These are phyloP conservation scores for Pseudisothecium myosuroides DNA, from an alignment of 225 moss, liverwort and hornwort genomes.

Conservation along the genomic window DNA sequence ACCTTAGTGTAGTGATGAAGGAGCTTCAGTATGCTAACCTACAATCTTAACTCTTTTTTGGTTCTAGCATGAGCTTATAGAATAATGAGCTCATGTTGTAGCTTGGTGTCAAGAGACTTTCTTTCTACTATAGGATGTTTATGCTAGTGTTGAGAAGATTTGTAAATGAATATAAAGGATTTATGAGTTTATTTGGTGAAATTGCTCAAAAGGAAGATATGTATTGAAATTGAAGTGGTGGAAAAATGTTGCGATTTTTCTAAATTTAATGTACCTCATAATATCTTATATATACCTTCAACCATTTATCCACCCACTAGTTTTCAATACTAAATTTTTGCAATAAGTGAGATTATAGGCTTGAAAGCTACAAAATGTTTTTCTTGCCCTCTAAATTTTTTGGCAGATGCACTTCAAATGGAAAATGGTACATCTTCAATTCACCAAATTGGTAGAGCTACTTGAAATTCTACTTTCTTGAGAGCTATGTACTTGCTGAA, in stretches of 20 bases:
- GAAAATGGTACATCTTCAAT: background rate
- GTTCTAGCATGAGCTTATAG: background rate
- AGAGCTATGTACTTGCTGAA: background rate
- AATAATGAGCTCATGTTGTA: background rate
- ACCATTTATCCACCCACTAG: background rate
- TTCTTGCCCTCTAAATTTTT: background rate
- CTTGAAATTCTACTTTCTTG: background rate
- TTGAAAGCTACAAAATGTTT: background rate
- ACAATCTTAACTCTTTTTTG: background rate
- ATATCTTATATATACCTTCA: background rate
- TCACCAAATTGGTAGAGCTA: background rate
- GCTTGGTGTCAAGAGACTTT: background rate
- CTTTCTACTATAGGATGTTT: background rate
- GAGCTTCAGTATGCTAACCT: background rate
- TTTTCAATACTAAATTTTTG: background rate
- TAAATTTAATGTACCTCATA: background rate
- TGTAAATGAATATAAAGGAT: background rate
- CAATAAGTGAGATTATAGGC: background rate
- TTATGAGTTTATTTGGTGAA: background rate
- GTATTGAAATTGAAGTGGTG: background rate
- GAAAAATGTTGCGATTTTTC: background rate
- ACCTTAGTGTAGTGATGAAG: no score
- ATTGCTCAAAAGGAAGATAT: background rate
- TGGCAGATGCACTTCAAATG: fast-evolving
- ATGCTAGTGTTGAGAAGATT: fast-evolving